Percentiles rank a stretch among this genome's conserved stretches.
Evolutionary conservation across 2,329 filamentous ascomycete species (phyloP).

Genomic region (Tricladium varicosporioides): DNA sequence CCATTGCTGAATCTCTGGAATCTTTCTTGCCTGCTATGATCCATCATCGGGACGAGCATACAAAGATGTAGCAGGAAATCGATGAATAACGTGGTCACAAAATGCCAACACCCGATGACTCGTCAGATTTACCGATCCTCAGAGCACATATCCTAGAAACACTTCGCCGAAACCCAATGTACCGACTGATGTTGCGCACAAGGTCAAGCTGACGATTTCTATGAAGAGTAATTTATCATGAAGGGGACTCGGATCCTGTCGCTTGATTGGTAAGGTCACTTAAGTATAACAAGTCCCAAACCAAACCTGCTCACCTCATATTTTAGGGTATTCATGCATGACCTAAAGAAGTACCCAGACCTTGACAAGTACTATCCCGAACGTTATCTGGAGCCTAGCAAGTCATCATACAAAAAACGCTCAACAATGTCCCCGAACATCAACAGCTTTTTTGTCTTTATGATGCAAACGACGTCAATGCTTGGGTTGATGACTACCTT

Average conservation of each 20-base stretch:
- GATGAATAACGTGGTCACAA: constrained; percentile 9
- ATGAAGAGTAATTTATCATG: constrained; percentile 1
- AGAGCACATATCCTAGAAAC: constrained; percentile 31
- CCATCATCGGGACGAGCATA: no score
- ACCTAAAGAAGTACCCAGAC: constrained; percentile 40
- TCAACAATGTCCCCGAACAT: constrained; percentile 54
- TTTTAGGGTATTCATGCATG: constrained; percentile 21
- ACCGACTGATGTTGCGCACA: constrained; percentile 36
- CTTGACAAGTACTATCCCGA: constrained; percentile 45
- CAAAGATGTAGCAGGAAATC: constrained; percentile 12
- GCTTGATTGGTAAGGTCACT: constrained; percentile 4
- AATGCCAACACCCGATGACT: constrained; percentile 26
- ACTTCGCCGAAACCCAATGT: constrained; percentile 45
- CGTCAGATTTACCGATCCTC: constrained; percentile 32
- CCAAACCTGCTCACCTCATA: no score
- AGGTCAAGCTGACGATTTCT: constrained; percentile 6
- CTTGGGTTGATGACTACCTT: constrained; percentile 1
- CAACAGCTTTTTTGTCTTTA: constrained; percentile 50
- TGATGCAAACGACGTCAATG: constrained; percentile 36
- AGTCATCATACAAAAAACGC: constrained; percentile 42
- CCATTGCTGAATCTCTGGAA: constrained; percentile 41
- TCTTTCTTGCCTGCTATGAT: no score
- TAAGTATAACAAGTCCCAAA: no score
- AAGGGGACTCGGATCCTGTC: constrained; percentile 5
- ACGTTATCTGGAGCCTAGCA: constrained; percentile 38